Percentiles rank a stretch among this genome's conserved stretches.
Evolutionary conservation across 768 basidiomycete genomes (phyloP).

Genomic region (Suillus plorans): DNA sequence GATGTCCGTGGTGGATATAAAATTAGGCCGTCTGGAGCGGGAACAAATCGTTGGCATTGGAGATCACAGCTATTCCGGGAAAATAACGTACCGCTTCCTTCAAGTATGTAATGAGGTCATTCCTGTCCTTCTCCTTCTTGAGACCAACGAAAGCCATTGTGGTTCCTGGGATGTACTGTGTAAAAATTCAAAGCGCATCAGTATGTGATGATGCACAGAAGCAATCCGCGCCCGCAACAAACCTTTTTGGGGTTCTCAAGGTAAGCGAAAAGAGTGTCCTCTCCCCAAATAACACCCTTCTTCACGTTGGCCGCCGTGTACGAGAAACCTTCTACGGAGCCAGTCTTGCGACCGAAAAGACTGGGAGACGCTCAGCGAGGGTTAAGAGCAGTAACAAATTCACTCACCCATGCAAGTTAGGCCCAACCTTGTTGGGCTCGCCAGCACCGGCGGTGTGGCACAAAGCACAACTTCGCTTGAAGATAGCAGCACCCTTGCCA

Average conservation of each 20-base stretch:
- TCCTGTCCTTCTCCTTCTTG: conserved; percentile 98
- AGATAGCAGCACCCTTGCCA: conserved; percentile 87
- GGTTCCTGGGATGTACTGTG: conserved; percentile 90
- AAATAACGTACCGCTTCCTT: conserved; percentile 62
- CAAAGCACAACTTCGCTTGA: conserved; percentile 95
- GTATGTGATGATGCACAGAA: background rate
- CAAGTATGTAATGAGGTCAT: conserved; percentile 85
- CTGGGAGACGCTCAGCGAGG: conserved; percentile 34
- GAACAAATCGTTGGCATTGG: background rate
- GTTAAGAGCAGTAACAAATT: conserved; percentile 2
- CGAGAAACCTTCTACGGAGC: conserved; percentile 80
- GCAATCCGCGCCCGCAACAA: conserved; percentile 10
- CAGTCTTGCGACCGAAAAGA: conserved; percentile 83
- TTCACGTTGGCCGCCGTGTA: conserved; percentile 95
- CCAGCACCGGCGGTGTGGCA: conserved; percentile 86
- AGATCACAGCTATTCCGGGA: background rate
- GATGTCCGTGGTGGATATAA: conserved; percentile 18
- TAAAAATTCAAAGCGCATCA: background rate
- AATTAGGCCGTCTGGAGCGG: conserved; percentile 26
- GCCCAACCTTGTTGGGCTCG: conserved; percentile 87
- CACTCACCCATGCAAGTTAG: conserved; percentile 88
- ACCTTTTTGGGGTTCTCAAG: conserved; percentile 98
- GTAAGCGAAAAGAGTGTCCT: conserved; percentile 91
- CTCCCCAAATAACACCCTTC: conserved; percentile 88
- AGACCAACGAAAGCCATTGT: conserved; percentile 99